Base-by-base conservation (phyloP, 192 early-diverging fungal species). In the Coemansia interrupta region DNA sequence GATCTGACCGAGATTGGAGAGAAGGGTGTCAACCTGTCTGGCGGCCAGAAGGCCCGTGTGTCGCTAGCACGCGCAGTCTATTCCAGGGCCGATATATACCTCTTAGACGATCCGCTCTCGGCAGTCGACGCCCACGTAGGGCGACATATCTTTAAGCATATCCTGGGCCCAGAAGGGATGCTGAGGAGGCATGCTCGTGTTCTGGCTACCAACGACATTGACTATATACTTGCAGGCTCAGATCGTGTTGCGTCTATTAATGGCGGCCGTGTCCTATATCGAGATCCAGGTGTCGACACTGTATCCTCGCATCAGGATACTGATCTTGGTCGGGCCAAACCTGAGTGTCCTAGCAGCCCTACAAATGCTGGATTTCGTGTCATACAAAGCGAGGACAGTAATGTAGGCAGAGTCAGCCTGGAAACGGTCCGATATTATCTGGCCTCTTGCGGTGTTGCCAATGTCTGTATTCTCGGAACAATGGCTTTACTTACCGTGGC, bases 51-150 rank as follows among this genome's bases (percentile, higher is more conserved):
- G 62, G 82, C 85, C 4, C 80, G 89, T 29, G 80, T 91, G 18
- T 80, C 83, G 7, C 61, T 88, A 13, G 88, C 88, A 0, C 73
- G 90, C 32, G 86, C 86, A 0, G 78, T 85, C 14, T 89, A 88
- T 50, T 48, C 79, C n/a, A 72, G 84, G 9, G 83, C 84, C 9
- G 86, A 90, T 38, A 65, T 89, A 1, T 82, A 83, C 38, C 67
- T 90, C 0, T 63, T 91, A 18, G 89, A 90, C 57, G 89, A 92
- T 43, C 85, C 87, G n/a, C 72, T 90, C 43, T 73, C 87, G 23
- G 87, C 90, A n/a, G 84, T 87, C 7, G 85, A 85, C 45, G 78
- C 83, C 6, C 83, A 84, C 62, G 85, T 87, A 6, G 83, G 82
- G 17, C 82, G 83, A 52, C 76, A 80, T 10, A 70, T 87, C 6